Evolutionary conservation across 2,329 filamentous ascomycete species (phyloP).

Genomic region (Xylaria sp.): DNA sequence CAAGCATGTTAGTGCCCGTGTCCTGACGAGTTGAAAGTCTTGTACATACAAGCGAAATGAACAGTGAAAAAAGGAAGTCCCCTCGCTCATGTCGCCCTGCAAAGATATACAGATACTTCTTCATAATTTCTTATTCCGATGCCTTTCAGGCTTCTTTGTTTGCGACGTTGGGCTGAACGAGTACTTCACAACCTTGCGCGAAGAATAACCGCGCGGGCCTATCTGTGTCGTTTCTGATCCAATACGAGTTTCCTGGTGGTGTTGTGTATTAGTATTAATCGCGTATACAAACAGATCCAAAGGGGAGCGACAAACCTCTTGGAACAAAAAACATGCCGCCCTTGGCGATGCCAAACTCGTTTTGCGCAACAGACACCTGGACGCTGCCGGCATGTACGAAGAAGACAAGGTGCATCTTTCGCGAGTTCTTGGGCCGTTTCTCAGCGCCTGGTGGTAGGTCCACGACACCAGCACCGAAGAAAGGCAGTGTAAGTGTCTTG

Average conservation of each 20-base stretch:
- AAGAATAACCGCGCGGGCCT: slow-evolving; percentile 79
- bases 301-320: slow-evolving; percentile 60
- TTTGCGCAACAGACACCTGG: slow-evolving; percentile 69
- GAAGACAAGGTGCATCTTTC: slow-evolving; percentile 96
- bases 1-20: too few species aligned
- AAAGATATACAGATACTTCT: too few species aligned
- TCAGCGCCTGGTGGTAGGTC: slow-evolving; percentile 77
- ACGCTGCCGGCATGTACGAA: slow-evolving; percentile 84
- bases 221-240: slow-evolving; percentile 75
- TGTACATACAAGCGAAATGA: too few species aligned
- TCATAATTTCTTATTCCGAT: too few species aligned
- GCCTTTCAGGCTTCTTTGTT: background rate
- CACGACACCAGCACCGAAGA: slow-evolving; percentile 85
- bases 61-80: too few species aligned
- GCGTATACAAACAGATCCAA: slow-evolving; percentile 6
- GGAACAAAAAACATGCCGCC: slow-evolving; percentile 94
- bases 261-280: background rate
- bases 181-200: slow-evolving; percentile 70
- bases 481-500: slow-evolving; percentile 77
- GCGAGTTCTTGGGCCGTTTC: slow-evolving; percentile 86
- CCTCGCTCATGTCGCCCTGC: too few species aligned
- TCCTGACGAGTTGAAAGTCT: too few species aligned
- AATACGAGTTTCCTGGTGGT: slow-evolving; percentile 79
- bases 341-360: slow-evolving; percentile 73
- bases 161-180: slow-evolving; percentile 21